phyloP scores from a whole-genome alignment of 805 yeast species.

The Spathaspora arborariae region DNA sequence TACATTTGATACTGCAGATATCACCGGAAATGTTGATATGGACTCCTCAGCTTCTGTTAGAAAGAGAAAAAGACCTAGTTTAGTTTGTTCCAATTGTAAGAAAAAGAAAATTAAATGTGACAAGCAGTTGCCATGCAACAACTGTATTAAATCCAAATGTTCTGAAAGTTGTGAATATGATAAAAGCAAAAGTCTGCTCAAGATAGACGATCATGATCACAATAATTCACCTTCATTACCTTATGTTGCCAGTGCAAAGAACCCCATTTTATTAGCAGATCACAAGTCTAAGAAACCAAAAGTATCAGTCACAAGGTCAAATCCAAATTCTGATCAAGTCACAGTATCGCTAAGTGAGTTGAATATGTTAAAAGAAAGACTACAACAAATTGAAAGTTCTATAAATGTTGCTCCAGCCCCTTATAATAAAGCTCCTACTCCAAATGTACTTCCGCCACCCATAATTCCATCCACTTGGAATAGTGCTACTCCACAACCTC shows the following conservation, averaged over 20 bases:
- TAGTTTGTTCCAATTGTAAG: constrained; percentile 34
- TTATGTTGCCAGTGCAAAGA: constrained; percentile 17
- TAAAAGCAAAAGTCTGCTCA: neutral
- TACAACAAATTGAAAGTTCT: constrained; percentile 14
- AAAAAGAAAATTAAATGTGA: constrained; percentile 32
- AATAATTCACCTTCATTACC: constrained; percentile 9
- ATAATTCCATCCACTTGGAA: constrained; percentile 6
- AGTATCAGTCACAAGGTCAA: neutral
- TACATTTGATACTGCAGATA: neutral
- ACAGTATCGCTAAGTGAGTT: constrained; percentile 14
- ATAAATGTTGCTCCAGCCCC: neutral
- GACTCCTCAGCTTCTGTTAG: constrained; percentile 2
- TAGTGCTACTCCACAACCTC: constrained; percentile 1
- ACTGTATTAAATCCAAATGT: constrained; percentile 26
- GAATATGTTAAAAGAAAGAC: constrained; percentile 15
- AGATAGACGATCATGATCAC: neutral
- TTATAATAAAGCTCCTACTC: constrained; percentile 2
- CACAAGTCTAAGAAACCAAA: neutral
- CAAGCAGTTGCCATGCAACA: constrained; percentile 30
- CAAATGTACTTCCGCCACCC: constrained; percentile 8
- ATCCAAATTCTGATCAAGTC: constrained; percentile 4
- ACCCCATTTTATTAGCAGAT: constrained; percentile 13
- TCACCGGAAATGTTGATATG: neutral
- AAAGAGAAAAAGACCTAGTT: constrained; percentile 29
- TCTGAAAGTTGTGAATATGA: constrained; percentile 7